Conservation (phyloP, 1,284 basidiomycete genomes). For the Ustanciosporium gigantosporum region DNA sequence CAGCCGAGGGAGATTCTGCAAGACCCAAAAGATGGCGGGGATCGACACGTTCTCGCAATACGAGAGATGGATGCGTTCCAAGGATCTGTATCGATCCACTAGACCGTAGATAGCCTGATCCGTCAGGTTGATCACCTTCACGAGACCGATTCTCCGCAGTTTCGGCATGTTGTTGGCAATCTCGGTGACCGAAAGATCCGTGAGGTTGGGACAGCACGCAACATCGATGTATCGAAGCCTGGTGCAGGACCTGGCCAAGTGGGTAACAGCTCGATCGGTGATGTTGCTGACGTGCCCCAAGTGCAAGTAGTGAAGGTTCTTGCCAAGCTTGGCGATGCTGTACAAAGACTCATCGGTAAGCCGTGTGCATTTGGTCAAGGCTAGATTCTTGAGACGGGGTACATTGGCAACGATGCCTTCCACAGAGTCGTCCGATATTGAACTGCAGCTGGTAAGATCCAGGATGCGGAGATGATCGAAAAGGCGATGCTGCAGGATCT, state of each 20-base stretch:
- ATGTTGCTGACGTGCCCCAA: slow-evolving; percentile 85
- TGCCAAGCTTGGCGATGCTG: slow-evolving; percentile 83
- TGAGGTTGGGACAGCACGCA: slow-evolving; percentile 88
- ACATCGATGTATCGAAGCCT: slow-evolving; percentile 95
- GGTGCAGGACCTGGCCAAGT: slow-evolving; percentile 83
- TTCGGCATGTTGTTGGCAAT: slow-evolving; percentile 81
- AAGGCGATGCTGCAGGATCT: slow-evolving; percentile 29
- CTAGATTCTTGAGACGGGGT: slow-evolving; percentile 86
- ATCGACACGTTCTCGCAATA: slow-evolving; percentile 96
- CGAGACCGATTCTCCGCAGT: slow-evolving; percentile 89
- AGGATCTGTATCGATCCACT: slow-evolving; percentile 70
- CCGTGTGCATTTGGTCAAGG: slow-evolving; percentile 83
- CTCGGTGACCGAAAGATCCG: slow-evolving; percentile 92
- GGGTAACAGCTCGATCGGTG: slow-evolving; percentile 84
- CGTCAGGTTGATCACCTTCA: slow-evolving; percentile 85
- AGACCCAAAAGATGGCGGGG: slow-evolving; percentile 84
- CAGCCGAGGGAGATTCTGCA: slow-evolving; percentile 82
- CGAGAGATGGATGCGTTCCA: slow-evolving; percentile 94
- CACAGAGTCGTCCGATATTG: slow-evolving; percentile 83
- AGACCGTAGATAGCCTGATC: slow-evolving; percentile 89
- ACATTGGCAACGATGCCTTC: slow-evolving; percentile 86
- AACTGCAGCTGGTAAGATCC: slow-evolving; percentile 75
- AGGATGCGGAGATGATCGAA: slow-evolving; percentile 59
- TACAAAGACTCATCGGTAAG: slow-evolving; percentile 85
- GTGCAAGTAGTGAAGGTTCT: slow-evolving; percentile 91